Conservation (phyloP, 106 monocot genomes). For the Dendrobium chrysotoxum region DNA sequence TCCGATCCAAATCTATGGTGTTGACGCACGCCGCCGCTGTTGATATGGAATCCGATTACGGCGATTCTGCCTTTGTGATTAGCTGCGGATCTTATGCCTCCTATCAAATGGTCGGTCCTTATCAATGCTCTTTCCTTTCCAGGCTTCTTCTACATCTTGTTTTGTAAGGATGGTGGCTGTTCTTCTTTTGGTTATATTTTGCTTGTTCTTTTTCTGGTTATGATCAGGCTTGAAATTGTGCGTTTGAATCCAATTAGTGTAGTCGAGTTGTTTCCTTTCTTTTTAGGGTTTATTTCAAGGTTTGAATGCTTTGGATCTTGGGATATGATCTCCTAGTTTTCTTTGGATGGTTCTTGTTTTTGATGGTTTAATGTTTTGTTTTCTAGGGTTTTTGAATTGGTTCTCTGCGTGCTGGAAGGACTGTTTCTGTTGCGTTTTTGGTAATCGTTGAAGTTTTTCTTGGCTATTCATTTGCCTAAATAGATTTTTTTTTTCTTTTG, state of each 20-base stretch:
- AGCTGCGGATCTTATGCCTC: not conserved
- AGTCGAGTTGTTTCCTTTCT: not conserved
- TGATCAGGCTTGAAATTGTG: not conserved
- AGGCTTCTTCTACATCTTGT: not conserved
- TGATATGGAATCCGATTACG: not conserved
- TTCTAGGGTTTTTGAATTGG: constrained; percentile 4
- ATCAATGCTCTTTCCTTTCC: not conserved
- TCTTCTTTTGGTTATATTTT: not conserved
- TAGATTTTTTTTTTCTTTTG: not conserved
- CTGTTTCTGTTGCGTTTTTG: not conserved
- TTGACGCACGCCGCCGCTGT: not conserved
- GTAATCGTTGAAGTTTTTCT: not conserved
- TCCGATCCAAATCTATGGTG: not conserved
- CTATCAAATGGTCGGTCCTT: not conserved
- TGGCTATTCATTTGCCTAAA: not conserved
- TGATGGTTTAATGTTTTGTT: not conserved
- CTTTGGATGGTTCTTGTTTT: not conserved
- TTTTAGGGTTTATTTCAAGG: not conserved
- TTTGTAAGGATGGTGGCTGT: not conserved
- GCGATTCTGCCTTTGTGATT: not conserved
- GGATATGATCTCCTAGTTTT: not conserved
- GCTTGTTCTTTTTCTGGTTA: not conserved
- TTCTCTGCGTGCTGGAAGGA: not conserved
- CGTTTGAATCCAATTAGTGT: not conserved
- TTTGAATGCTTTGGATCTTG: not conserved